Percentiles rank a stretch among this genome's conserved stretches.
phyloP scores from a whole-genome alignment of 306 rosid genomes.

The Cucurbita ficifolia region DNA sequence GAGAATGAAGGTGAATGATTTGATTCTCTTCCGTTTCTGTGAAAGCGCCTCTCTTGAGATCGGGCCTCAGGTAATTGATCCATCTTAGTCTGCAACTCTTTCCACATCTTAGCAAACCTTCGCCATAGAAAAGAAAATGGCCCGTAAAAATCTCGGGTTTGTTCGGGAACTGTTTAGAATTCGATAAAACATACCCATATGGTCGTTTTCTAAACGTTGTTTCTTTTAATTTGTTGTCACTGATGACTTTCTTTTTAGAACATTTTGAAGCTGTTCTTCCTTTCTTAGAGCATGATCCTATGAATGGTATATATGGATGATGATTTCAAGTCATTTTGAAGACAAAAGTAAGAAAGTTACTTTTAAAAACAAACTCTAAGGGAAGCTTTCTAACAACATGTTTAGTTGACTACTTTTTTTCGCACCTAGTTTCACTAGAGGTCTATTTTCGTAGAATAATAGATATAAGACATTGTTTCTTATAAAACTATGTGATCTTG shows the following conservation, averaged over 20 bases:
- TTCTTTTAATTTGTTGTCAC: background rate
- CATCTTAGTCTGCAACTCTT: constrained; percentile 96
- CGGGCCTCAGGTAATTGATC: constrained; percentile 92
- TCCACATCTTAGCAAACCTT: constrained; percentile 89
- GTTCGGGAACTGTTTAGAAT: background rate
- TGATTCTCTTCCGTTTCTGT: constrained; percentile 83
- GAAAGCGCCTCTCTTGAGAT: constrained; percentile 85
- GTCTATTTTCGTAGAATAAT: background rate
- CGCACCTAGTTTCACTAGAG: background rate
- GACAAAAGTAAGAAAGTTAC: background rate
- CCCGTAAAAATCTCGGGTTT: background rate
- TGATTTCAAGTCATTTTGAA: background rate
- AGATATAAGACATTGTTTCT: background rate
- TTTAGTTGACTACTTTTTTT: background rate
- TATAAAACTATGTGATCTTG: background rate
- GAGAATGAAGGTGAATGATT: constrained; percentile 72
- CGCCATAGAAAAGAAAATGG: background rate
- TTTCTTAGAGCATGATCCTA: background rate
- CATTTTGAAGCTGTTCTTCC: background rate
- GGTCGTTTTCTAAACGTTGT: background rate
- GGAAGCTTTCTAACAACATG: background rate
- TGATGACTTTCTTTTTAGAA: background rate
- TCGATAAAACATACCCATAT: background rate
- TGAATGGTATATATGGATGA: background rate
- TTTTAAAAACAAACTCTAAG: background rate